These are phyloP conservation scores for Raphanus raphanistrum DNA, from an alignment of 345 rosid genomes.

Conservation along the genomic window DNA sequence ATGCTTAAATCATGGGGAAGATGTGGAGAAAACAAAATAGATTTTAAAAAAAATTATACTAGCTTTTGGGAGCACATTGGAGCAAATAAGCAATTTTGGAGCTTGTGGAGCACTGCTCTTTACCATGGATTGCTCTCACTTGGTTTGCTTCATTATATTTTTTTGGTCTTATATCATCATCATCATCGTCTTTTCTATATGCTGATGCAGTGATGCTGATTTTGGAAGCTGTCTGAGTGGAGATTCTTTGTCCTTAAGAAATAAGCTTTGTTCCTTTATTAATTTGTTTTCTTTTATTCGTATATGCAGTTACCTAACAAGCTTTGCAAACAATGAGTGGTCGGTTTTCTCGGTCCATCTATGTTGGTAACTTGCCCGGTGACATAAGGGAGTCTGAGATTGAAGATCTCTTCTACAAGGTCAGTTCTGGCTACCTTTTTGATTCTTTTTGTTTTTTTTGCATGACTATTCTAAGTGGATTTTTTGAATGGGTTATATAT, in stretches of 20 bases:
- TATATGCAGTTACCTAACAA: constrained; percentile 31
- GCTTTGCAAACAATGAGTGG: constrained; percentile 69
- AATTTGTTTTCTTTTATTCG: background rate
- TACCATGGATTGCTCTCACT: constrained; percentile 87
- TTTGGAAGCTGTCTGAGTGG: constrained; percentile 35
- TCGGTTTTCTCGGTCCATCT: constrained; percentile 94
- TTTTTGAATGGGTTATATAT: background rate
- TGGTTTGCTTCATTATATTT: constrained; percentile 66
- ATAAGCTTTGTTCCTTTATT: constrained; percentile 23
- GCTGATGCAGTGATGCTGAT: constrained; percentile 45
- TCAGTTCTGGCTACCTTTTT: constrained; percentile 35
- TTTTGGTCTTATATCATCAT: constrained; percentile 42
- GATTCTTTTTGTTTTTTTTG: background rate
- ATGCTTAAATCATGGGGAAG: constrained; percentile 44
- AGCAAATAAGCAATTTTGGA: constrained; percentile 70
- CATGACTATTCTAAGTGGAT: background rate
- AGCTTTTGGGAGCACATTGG: constrained; percentile 87
- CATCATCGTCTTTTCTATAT: constrained; percentile 31
- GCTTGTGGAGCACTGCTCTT: constrained; percentile 93
- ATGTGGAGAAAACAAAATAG: constrained; percentile 56
- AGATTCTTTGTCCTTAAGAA: constrained; percentile 29
- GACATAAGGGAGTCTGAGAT: constrained; percentile 85
- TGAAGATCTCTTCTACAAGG: constrained; percentile 97
- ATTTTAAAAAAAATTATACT: constrained; percentile 60
- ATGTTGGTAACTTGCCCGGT: constrained; percentile 93